phyloP scores from a whole-genome alignment of 768 basidiomycete genomes.

The Arthromyces matolae region DNA sequence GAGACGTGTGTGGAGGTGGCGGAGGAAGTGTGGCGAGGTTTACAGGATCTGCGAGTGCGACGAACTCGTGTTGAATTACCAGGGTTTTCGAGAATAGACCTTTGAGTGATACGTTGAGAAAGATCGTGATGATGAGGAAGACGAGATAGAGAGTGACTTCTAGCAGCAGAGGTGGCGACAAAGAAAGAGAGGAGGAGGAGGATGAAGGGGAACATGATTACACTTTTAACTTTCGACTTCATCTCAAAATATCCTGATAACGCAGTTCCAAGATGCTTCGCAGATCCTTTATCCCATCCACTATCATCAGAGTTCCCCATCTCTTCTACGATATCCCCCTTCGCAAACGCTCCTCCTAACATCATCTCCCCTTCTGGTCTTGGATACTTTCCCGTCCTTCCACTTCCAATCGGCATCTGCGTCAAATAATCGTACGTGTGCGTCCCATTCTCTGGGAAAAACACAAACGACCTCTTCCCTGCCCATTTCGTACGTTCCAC shows the following conservation, averaged over 20 bases:
- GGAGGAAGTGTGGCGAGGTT: conserved; percentile 1
- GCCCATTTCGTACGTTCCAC: conserved; percentile 21
- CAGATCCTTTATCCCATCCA: conserved; percentile 24
- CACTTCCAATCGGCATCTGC: conserved; percentile 38
- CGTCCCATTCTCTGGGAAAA: conserved; percentile 41
- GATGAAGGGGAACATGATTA: conserved; percentile 12
- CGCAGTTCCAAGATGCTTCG: conserved; percentile 31
- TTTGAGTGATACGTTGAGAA: conserved; percentile 12
- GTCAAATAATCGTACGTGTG: conserved; percentile 66
- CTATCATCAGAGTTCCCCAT: conserved; percentile 38
- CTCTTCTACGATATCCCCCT: conserved; percentile 26
- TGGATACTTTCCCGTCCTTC: conserved; percentile 14
- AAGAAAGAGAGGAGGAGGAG: conserved; percentile 17
- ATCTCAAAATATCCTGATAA: conserved; percentile 50
- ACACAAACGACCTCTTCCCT: conserved; percentile 55
- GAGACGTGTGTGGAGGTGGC: not conserved
- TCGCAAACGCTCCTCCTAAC: conserved; percentile 60
- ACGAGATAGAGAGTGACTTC: conserved; percentile 17
- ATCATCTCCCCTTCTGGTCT: conserved; percentile 48
- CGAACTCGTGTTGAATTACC: not conserved
- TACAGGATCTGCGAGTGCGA: not conserved
- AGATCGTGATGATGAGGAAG: conserved; percentile 22
- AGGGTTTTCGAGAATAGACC: not conserved
- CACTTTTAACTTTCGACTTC: conserved; percentile 5
- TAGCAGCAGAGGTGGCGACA: conserved; percentile 13